These are phyloP conservation scores for Erysimum cheiri DNA, from an alignment of 441 rosid species.

Conservation along the genomic window DNA sequence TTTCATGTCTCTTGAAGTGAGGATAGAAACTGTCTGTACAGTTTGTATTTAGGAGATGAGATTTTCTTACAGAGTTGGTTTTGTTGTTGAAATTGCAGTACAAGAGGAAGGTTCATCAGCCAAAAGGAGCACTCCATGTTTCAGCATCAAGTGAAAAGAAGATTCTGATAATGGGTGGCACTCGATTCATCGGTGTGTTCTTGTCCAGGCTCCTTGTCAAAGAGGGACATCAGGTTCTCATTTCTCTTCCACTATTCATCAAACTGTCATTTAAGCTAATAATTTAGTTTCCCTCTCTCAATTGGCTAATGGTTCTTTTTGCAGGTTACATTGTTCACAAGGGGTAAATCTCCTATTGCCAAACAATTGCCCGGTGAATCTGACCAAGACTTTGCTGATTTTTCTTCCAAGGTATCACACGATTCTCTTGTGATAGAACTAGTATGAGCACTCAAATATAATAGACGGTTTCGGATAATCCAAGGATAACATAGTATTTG, in stretches of 20 bases:
- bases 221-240: slow-evolving; percentile 85
- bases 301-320: slow-evolving; percentile 30
- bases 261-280: background rate
- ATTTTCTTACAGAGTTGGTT: slow-evolving; percentile 13
- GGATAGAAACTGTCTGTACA: background rate
- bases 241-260: slow-evolving; percentile 19
- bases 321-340: slow-evolving; percentile 93
- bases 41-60: background rate
- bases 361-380: slow-evolving; percentile 90
- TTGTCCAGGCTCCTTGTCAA: slow-evolving; percentile 86
- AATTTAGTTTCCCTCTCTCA: slow-evolving; percentile 9
- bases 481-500: background rate
- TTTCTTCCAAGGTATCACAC: slow-evolving; percentile 79
- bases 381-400: slow-evolving; percentile 79
- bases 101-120: slow-evolving; percentile 66
- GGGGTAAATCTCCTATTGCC: slow-evolving; percentile 90
- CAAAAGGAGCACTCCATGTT: slow-evolving; percentile 68
- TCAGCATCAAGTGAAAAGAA: slow-evolving; percentile 77
- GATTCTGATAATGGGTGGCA: slow-evolving; percentile 92
- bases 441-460: background rate
- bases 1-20: slow-evolving; percentile 13
- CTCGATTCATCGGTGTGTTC: slow-evolving; percentile 82
- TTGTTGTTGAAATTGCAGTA: slow-evolving; percentile 56
- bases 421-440: slow-evolving; percentile 5
- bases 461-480: background rate